phyloP scores from a whole-genome alignment of 2,329 filamentous ascomycete species.

The Fusarium napiforme region DNA sequence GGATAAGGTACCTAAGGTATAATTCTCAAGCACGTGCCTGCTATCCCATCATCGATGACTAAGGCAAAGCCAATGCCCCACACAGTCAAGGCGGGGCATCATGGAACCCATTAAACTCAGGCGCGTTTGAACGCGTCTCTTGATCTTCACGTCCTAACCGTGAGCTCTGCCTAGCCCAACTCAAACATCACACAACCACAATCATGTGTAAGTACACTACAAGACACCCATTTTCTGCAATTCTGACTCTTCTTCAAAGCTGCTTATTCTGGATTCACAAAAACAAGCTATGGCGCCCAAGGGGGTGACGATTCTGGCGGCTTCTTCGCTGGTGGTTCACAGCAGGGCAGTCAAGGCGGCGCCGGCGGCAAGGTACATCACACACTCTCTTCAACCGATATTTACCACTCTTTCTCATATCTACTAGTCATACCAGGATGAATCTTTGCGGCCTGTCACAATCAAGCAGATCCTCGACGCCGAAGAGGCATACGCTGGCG shows the following conservation, averaged over 20 bases:
- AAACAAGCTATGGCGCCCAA: slow-evolving; percentile 61
- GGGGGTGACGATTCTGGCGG: slow-evolving; percentile 71
- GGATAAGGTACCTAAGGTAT: neutral
- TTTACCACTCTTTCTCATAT: slow-evolving; percentile 11
- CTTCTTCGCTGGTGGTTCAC: slow-evolving; percentile 69
- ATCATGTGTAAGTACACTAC: slow-evolving; percentile 50
- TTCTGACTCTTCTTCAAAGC: slow-evolving; percentile 45
- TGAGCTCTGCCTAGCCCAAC: slow-evolving; percentile 27
- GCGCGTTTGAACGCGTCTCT: slow-evolving; percentile 50
- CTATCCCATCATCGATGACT: slow-evolving; percentile 29
- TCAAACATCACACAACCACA: slow-evolving; percentile 33
- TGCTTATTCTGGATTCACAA: slow-evolving; percentile 63
- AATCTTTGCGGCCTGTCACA: slow-evolving; percentile 91
- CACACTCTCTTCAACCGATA: neutral
- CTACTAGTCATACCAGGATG: slow-evolving; percentile 73
- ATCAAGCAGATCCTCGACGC: slow-evolving; percentile 94
- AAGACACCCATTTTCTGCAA: neutral
- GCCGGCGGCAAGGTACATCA: slow-evolving; percentile 56
- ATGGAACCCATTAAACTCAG: slow-evolving; percentile 45
- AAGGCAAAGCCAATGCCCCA: slow-evolving; percentile 20
- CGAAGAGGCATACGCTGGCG: slow-evolving; percentile 75
- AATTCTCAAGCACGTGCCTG: slow-evolving; percentile 9
- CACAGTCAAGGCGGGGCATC: slow-evolving; percentile 35
- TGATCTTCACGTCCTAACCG: slow-evolving; percentile 16
- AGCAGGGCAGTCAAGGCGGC: slow-evolving; percentile 65